Percentiles rank a stretch among this genome's conserved stretches.
These are phyloP conservation scores for Perilla frutescens DNA, from an alignment of 257 asterid species.

Conservation along the genomic window DNA sequence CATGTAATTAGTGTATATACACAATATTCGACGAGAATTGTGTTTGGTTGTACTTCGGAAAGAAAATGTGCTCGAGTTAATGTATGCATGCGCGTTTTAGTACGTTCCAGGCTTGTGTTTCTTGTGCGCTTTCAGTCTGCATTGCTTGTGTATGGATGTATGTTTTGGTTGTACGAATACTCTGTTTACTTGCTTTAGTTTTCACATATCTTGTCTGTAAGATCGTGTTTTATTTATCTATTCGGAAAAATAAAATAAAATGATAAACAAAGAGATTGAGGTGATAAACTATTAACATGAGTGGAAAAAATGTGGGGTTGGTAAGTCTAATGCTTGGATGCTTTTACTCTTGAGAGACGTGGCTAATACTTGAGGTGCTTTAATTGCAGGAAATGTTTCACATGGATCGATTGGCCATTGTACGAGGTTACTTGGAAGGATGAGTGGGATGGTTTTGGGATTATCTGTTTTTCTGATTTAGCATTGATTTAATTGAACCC, in stretches of 20 bases:
- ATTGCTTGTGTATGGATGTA: slow-evolving; percentile 25
- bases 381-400: slow-evolving; percentile 41
- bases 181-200: neutral
- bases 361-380: slow-evolving; percentile 31
- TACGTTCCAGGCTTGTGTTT: neutral
- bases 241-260: too few species aligned
- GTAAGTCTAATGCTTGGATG: slow-evolving; percentile 20
- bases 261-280: neutral
- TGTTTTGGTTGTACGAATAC: slow-evolving; percentile 4
- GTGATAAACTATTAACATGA: slow-evolving; percentile 18
- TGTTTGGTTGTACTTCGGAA: neutral
- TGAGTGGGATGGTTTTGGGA: slow-evolving; percentile 23
- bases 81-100: neutral
- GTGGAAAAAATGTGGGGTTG: slow-evolving; percentile 11
- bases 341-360: slow-evolving; percentile 11
- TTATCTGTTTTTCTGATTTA: slow-evolving; percentile 23
- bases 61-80: neutral
- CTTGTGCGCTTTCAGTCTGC: slow-evolving; percentile 29
- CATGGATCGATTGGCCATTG: slow-evolving; percentile 12
- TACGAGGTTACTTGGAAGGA: slow-evolving; percentile 6
- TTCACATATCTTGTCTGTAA: neutral
- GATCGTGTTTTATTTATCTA: too few species aligned
- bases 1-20: neutral
- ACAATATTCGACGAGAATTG: neutral
- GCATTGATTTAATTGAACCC: slow-evolving; percentile 28